Evolutionary conservation across 208 protist species (phyloP), one percentile per base, ranked within the genome.

Genomic region (Trypanosomatidae sp.): DNA sequence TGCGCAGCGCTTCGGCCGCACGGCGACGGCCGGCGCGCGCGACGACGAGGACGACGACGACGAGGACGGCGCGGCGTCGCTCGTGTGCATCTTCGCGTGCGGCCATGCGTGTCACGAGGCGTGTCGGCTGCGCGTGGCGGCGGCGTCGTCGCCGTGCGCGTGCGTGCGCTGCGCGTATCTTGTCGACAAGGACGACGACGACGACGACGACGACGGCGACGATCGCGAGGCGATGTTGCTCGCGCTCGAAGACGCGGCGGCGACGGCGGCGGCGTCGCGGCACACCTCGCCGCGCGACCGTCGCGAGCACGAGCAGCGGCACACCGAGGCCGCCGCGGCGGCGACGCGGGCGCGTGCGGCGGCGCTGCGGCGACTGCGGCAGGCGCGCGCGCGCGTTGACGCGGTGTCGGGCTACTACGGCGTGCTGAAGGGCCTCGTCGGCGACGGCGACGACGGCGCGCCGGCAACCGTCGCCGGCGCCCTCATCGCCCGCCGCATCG

Each of bases 101-200:
- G 82, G 82, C 6, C 82, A 91, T 59, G 63, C 59, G 20, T 91
- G 70, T 48, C 82, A 91, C 56, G 71, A 79, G 23, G 42, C 56
- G 43, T 77, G 70, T 45, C 21, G 44, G 30, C 23, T 48, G 50
- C 35, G 43, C 37, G 48, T 26, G 16, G 45, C 37, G 38, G 40
- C 16, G 19, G 33, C 26, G 58, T 48, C n/a, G n/a, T n/a, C n/a
- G 18, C 56, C 48, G 25, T 53, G 25, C 37, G 43, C 35, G 8
- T 58, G 52, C 19, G 28, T 16, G 21, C 47, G 21, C 33, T 43
- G 19, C 47, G 40, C 24, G 50, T 56, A 24, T 16, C 33, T 1
- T 27, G 44, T 15, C 7, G 16, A 10, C 27, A n/a, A 62, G 25
- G 7, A 18, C 0, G 33, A 5, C 1, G 16, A 5, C 21, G 35